These are phyloP conservation scores for Starmera stellimalicola DNA, from an alignment of 1,139 yeast species.

Conservation along the genomic window DNA sequence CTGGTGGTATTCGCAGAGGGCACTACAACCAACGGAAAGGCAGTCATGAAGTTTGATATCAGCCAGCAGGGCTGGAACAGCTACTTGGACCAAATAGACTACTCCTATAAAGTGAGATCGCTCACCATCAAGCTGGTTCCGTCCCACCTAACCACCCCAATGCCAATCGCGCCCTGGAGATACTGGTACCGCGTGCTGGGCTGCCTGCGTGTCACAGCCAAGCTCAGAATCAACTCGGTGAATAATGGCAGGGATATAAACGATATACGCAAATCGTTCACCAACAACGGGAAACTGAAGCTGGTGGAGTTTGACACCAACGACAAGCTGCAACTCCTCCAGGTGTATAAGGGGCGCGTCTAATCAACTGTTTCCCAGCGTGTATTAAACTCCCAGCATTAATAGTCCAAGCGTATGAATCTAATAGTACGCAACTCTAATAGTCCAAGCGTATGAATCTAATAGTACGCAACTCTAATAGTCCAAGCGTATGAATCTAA, in stretches of 20 bases:
- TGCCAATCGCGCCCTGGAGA: conserved; percentile 9
- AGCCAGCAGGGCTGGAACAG: not conserved
- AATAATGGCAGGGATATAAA: conserved; percentile 16
- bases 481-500: too few species aligned
- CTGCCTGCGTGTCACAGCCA: conserved; percentile 18
- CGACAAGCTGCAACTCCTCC: conserved; percentile 25
- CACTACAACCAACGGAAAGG: conserved; percentile 58
- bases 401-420: too few species aligned
- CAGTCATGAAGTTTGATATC: conserved; percentile 38
- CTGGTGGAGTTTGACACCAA: conserved; percentile 23
- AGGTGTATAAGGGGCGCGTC: conserved; percentile 14
- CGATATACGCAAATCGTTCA: conserved; percentile 24
- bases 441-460: too few species aligned
- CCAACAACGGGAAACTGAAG: conserved; percentile 31
- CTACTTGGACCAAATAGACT: too few species aligned
- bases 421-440: too few species aligned
- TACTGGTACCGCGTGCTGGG: conserved; percentile 15
- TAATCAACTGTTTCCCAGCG: too few species aligned
- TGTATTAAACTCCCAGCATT: too few species aligned
- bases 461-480: too few species aligned
- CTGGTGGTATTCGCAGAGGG: conserved; percentile 66
- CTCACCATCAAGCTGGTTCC: conserved; percentile 36
- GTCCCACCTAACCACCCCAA: conserved; percentile 22
- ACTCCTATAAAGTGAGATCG: conserved; percentile 32
- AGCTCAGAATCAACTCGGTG: conserved; percentile 20